Conservation (phyloP, 2,329 filamentous ascomycete genomes). For the Lomentospora prolificans region DNA sequence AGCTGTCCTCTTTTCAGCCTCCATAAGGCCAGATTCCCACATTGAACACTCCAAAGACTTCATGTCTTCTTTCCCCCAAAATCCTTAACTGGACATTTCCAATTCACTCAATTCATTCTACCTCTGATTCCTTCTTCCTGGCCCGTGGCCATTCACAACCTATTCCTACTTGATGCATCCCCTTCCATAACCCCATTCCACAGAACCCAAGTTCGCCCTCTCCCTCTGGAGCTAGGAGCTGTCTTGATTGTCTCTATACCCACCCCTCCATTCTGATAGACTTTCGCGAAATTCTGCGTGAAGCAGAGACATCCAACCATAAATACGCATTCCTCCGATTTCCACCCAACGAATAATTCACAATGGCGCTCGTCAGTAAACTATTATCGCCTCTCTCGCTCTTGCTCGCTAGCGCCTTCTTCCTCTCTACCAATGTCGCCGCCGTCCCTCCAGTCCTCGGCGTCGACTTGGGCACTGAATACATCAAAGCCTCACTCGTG, state of each 20-base stretch:
- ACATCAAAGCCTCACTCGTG: conserved; percentile 90
- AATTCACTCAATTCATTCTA: too few relatives aligned
- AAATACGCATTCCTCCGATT: too few relatives aligned
- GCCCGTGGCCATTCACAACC: neutral
- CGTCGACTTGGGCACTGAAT: conserved; percentile 90
- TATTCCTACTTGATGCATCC: neutral
- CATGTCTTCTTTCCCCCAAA: neutral
- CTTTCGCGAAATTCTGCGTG: neutral
- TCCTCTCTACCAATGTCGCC: conserved; percentile 32
- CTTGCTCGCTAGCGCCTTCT: conserved; percentile 12
- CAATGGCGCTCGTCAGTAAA: conserved; percentile 3
- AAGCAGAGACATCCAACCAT: neutral
- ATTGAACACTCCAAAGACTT: neutral
- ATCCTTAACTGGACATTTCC: neutral
- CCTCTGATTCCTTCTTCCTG: neutral
- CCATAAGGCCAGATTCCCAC: conserved; percentile 5
- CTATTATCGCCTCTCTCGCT: conserved; percentile 18
- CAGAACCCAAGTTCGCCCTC: neutral
- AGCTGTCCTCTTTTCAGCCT: conserved; percentile 2
- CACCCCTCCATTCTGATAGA: neutral
- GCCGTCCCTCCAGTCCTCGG: conserved; percentile 70
- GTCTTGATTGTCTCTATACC: neutral
- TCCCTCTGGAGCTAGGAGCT: neutral
- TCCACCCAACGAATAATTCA: conserved; percentile 1
- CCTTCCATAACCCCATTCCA: neutral